Conservation (phyloP, 225 moss, liverwort and hornwort genomes). For the Takakia lepidozioides region DNA sequence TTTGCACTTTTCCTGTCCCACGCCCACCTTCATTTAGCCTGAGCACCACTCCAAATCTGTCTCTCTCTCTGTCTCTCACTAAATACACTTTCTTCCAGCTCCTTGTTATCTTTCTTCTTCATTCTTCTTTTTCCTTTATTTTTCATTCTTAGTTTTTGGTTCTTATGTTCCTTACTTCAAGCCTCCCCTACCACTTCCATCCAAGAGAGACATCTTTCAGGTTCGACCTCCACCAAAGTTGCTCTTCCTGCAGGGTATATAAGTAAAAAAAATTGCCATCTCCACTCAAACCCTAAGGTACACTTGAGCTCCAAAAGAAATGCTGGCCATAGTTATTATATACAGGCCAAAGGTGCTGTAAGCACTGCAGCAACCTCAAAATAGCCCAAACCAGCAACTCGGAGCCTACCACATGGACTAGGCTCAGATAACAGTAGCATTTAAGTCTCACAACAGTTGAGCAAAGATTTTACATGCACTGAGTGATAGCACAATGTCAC, state of each 20-base stretch:
- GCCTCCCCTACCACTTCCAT: background rate
- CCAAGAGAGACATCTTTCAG: too few species aligned
- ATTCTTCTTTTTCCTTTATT: too few species aligned
- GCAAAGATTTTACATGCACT: background rate
- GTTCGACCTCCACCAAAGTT: too few species aligned
- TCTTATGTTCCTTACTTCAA: too few species aligned
- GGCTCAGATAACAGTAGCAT: background rate
- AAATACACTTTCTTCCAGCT: background rate
- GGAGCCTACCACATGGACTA: background rate
- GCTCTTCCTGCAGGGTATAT: too few species aligned
- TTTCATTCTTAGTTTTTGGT: too few species aligned
- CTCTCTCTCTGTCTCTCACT: background rate
- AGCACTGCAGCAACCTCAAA: background rate
- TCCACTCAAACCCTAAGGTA: too few species aligned
- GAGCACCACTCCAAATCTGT: too few species aligned
- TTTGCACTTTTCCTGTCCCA: constrained; percentile 67
- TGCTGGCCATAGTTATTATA: too few species aligned
- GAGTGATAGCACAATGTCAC: background rate
- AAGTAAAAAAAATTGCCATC: too few species aligned
- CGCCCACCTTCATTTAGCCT: background rate
- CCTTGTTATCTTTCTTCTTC: too few species aligned
- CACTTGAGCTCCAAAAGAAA: too few species aligned
- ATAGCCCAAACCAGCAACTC: background rate
- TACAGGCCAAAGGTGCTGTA: background rate
- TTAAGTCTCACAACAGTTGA: background rate